These are phyloP conservation scores for Ogataea ganodermae DNA, from an alignment of 805 yeast genomes.

Conservation along the genomic window DNA sequence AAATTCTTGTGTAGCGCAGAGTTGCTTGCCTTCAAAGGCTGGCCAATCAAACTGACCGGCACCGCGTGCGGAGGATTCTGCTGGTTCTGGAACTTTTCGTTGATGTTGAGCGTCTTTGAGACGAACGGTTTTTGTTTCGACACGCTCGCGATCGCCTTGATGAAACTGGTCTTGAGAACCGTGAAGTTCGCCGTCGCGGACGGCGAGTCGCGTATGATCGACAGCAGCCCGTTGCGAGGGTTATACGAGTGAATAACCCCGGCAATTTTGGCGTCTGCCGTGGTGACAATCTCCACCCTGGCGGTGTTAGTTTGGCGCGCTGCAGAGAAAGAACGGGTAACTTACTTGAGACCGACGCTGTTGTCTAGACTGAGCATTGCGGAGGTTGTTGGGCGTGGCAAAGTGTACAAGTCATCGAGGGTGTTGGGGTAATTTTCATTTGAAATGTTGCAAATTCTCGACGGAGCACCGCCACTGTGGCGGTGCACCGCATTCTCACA, in stretches of 20 bases:
- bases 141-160: slow-evolving; percentile 51
- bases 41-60: slow-evolving; percentile 20
- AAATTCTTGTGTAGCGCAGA: slow-evolving; percentile 21
- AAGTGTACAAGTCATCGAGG: not conserved
- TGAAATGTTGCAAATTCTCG: not conserved
- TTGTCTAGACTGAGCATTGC: slow-evolving; percentile 34
- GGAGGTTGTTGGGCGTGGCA: not conserved
- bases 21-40: slow-evolving; percentile 21
- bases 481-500: too few relatives aligned
- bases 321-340: slow-evolving; percentile 2
- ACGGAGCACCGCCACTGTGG: not conserved
- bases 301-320: slow-evolving; percentile 5
- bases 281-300: slow-evolving; percentile 62
- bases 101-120: slow-evolving; percentile 15
- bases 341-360: slow-evolving; percentile 38
- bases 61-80: slow-evolving; percentile 25
- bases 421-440: not conserved
- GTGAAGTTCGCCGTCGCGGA: slow-evolving; percentile 41
- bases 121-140: slow-evolving; percentile 39
- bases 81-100: slow-evolving; percentile 26
- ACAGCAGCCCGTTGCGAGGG: slow-evolving; percentile 46
- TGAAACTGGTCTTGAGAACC: slow-evolving; percentile 57
- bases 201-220: slow-evolving; percentile 34
- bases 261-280: slow-evolving; percentile 54
- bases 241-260: slow-evolving; percentile 68